Evolutionary conservation across 2,329 filamentous ascomycete genomes (phyloP), one percentile per base, ranked within the genome.

Genomic region (Rosellinia necatrix): DNA sequence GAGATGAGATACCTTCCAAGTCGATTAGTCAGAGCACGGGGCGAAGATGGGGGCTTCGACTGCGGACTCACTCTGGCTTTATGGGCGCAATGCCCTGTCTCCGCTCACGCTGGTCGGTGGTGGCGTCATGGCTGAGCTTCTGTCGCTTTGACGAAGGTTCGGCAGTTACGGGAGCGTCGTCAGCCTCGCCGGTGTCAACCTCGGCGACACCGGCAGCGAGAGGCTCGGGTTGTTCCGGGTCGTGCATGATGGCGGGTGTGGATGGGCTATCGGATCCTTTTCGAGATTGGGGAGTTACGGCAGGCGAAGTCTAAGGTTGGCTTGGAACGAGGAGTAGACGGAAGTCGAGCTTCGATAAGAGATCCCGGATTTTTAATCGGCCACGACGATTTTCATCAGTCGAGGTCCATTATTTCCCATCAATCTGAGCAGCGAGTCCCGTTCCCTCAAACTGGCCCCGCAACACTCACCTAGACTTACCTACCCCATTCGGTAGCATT

Each of bases 91-190:
- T 56, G 32, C 71, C 73, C 55, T 63, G 44, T 46, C 56, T 61
- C 55, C 66, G 42, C 3, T 59, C 42, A 34, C 41, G 49, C 12
- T 60, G 57, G 37, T 56, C 56, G 6, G 37, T 49, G 35, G 30
- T 57, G 32, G 58, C 49, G 34, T 64, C 64, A 37, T 70, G 68
- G 25, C 82, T 78, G 48, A 83, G 69, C 72, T 82, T 89, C 63
- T 81, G 75, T 66, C 83, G 81, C 75, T 89, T 89, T 48, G 80
- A 72, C 34, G 82, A 77, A 56, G 80, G 78, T 63, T 74, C 75
- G 49, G 73, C 71, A 10, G 67, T 70, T 46, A 72, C 69, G 40
- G 60, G 58, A 19, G 60, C 58, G 57, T 68, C 50, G 43, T 35
- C 44, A 27, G 46, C 64, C 49, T 58, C 66, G 57, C 63, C 68